A percentile compares a stretch with the other conserved stretches of the same genome.
phyloP scores from a whole-genome alignment of 768 basidiomycete species.

The Auriscalpium vulgare region DNA sequence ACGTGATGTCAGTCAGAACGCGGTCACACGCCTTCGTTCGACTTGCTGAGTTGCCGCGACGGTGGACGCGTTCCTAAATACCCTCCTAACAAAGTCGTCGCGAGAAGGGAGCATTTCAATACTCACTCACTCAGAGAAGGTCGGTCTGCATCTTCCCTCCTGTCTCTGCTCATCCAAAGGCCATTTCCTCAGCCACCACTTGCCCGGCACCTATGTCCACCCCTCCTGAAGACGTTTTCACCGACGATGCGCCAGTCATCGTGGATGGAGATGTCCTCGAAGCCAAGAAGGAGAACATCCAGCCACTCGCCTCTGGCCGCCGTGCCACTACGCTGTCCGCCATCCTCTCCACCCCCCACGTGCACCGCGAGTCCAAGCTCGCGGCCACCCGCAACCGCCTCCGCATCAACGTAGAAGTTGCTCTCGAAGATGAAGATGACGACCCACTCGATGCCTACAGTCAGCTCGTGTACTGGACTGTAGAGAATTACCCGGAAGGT shows the following conservation, averaged over 20 bases:
- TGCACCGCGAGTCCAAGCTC: conserved; percentile 64
- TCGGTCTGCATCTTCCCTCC: too few species aligned
- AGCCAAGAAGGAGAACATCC: conserved; percentile 82
- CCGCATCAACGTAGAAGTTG: conserved; percentile 64
- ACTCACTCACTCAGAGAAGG: too few species aligned
- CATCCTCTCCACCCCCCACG: conserved; percentile 69
- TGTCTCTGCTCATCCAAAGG: too few species aligned
- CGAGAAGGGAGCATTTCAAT: too few species aligned
- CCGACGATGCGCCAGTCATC: conserved; percentile 34
- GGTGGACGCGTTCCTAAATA: too few species aligned
- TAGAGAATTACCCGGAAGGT: conserved; percentile 93
- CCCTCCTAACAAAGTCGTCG: too few species aligned
- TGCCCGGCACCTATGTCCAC: too few species aligned
- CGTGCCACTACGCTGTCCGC: conserved; percentile 72
- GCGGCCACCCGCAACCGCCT: conserved; percentile 56
- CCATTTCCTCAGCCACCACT: too few species aligned
- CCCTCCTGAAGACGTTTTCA: conserved; percentile 27
- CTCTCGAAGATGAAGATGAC: conserved; percentile 63
- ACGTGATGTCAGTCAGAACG: too few species aligned
- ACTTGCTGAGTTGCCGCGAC: too few species aligned
- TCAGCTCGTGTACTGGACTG: conserved; percentile 82
- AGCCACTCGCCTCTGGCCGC: conserved; percentile 72
- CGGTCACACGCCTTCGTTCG: too few species aligned
- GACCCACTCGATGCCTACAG: conserved; percentile 85
- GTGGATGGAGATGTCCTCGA: conserved; percentile 79